Percentiles rank a stretch among this genome's conserved stretches.
Conservation (phyloP, 352 stramenopile genomes). For the Globisporangium paddicum region DNA sequence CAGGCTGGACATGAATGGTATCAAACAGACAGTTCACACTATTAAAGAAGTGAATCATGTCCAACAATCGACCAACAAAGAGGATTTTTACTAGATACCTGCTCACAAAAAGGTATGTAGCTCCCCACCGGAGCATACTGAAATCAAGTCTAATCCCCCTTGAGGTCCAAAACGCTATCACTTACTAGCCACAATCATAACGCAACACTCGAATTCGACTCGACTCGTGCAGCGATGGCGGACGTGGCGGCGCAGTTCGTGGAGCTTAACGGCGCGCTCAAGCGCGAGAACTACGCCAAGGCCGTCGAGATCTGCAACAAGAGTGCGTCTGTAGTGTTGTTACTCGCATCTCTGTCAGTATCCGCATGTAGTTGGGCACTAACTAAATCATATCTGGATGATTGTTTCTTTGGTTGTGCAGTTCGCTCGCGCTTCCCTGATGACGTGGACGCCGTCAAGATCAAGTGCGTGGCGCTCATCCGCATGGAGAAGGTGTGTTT, state of each 20-base stretch:
- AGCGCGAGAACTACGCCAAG: slow-evolving; percentile 74
- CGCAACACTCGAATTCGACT: background rate
- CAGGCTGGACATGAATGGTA: background rate
- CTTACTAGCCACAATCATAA: background rate
- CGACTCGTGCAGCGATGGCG: slow-evolving; percentile 8
- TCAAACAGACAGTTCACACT: too few species aligned
- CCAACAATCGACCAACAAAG: background rate
- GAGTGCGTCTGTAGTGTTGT: slow-evolving; percentile 39
- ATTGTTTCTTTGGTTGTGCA: slow-evolving; percentile 16
- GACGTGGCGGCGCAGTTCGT: slow-evolving; percentile 52
- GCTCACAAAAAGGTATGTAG: background rate
- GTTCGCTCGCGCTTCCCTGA: slow-evolving; percentile 70
- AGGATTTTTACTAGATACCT: background rate
- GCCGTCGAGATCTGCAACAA: slow-evolving; percentile 86
- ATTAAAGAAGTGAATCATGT: background rate
- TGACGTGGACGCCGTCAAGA: slow-evolving; percentile 71
- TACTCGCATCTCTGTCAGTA: too few species aligned
- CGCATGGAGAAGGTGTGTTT: slow-evolving; percentile 67
- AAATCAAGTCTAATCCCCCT: background rate
- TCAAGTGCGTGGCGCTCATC: slow-evolving; percentile 82
- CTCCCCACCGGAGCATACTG: background rate
- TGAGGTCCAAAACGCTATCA: slow-evolving; percentile 2
- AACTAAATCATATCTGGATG: too few species aligned
- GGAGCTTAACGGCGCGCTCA: slow-evolving; percentile 73
- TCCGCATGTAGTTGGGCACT: too few species aligned